Conservation (phyloP, 2,329 filamentous ascomycete species). For the Fusarium pseudocircinatum region DNA sequence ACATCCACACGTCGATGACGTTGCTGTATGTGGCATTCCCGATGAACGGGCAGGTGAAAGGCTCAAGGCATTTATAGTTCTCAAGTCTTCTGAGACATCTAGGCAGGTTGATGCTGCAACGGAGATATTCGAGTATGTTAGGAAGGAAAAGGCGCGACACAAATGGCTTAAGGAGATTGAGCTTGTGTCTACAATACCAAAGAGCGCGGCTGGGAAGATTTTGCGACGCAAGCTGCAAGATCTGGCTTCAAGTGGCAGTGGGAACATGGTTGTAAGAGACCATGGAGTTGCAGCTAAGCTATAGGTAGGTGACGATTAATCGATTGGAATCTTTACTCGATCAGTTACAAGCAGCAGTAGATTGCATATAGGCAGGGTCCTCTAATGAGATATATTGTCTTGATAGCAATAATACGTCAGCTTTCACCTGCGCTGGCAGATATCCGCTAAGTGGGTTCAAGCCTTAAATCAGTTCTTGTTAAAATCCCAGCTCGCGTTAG, state of each 20-base stretch:
- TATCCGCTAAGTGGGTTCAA: too few relatives aligned
- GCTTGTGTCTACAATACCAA: neutral
- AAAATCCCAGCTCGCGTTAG: neutral
- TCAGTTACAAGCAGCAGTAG: too few relatives aligned
- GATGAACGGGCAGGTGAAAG: neutral
- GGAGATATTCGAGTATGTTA: neutral
- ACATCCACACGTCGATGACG: neutral
- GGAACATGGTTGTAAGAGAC: neutral
- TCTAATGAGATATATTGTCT: too few relatives aligned
- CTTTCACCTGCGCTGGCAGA: too few relatives aligned
- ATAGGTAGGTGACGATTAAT: accelerated
- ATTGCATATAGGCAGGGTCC: too few relatives aligned
- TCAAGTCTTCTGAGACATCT: neutral
- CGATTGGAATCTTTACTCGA: too few relatives aligned
- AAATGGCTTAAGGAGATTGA: conserved; percentile 18
- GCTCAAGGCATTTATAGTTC: neutral
- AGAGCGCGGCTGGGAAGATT: neutral
- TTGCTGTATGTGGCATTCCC: neutral
- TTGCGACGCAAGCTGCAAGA: neutral
- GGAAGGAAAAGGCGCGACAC: neutral
- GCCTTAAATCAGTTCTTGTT: neutral
- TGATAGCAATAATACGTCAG: too few relatives aligned
- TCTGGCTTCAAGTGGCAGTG: accelerated
- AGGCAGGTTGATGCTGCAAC: neutral
- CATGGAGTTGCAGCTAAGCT: neutral